phyloP scores from a whole-genome alignment of 495 filamentous ascomycete species.

The Hypomontagnella submonticulosa region DNA sequence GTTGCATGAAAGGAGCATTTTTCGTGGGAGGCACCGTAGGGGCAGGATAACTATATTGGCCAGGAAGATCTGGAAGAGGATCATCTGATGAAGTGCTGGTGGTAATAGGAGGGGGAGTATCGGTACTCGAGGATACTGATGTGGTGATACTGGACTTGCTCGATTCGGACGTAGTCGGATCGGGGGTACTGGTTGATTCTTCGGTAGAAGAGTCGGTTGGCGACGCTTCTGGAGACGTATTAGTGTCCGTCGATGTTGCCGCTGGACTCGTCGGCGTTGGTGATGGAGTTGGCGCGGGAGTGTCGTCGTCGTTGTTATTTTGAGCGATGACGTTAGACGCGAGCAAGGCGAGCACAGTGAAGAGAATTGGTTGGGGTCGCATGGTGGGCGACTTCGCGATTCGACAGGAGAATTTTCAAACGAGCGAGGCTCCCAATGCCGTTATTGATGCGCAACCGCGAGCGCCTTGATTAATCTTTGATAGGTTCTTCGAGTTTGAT shows the following conservation, averaged over 20 bases:
- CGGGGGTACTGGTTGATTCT: constrained; percentile 13
- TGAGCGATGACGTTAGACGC: constrained; percentile 44
- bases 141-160: constrained; percentile 22
- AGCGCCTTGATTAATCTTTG: constrained; percentile 6
- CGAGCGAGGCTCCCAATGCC: constrained; percentile 14
- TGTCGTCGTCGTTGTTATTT: constrained; percentile 23
- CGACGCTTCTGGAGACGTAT: constrained; percentile 19
- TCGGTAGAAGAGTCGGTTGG: constrained; percentile 28
- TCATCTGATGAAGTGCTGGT: constrained; percentile 42
- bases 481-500: constrained; percentile 8
- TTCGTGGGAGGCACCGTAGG: constrained; percentile 82
- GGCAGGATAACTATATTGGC: constrained; percentile 63
- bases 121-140: constrained; percentile 36
- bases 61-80: constrained; percentile 61
- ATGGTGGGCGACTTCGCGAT: constrained; percentile 36
- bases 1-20: constrained; percentile 93
- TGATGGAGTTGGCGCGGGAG: constrained; percentile 19
- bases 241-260: constrained; percentile 34
- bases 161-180: constrained; percentile 19
- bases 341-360: constrained; percentile 31
- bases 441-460: constrained; percentile 25
- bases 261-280: constrained; percentile 31
- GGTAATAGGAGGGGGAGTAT: constrained; percentile 43
- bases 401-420: constrained; percentile 6
- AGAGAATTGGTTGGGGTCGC: constrained; percentile 38